phyloP scores from a whole-genome alignment of 139 green algal genomes.

The Nannochloris sp. region DNA sequence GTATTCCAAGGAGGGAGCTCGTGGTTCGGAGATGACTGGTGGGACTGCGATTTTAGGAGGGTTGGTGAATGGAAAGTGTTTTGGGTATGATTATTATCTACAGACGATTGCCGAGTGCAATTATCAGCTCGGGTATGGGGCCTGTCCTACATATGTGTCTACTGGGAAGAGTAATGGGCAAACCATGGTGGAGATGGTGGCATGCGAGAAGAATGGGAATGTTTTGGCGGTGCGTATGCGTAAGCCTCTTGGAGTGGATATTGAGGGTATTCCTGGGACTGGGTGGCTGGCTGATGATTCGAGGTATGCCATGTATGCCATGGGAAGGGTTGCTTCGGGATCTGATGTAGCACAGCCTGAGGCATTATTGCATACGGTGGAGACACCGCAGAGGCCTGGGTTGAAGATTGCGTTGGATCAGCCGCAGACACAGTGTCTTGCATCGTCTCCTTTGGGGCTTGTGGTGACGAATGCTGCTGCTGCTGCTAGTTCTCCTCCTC shows the following conservation, averaged over 20 bases:
- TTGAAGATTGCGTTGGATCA: background rate
- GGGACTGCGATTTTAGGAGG: background rate
- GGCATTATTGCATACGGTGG: background rate
- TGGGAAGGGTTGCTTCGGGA: background rate
- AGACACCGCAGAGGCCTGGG: background rate
- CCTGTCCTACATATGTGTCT: background rate
- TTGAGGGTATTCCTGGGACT: background rate
- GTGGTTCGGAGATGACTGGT: background rate
- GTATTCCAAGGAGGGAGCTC: background rate
- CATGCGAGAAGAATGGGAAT: background rate
- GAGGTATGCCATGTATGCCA: conserved; percentile 1
- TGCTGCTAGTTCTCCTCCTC: too few relatives aligned
- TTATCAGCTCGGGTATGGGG: background rate
- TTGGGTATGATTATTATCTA: background rate
- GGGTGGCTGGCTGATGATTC: background rate
- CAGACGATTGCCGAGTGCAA: background rate
- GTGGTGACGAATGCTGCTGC: too few relatives aligned
- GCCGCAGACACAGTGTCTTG: too few relatives aligned
- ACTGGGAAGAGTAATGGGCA: background rate
- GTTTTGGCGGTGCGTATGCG: background rate
- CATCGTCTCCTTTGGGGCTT: too few relatives aligned
- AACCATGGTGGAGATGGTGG: background rate
- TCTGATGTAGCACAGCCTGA: background rate
- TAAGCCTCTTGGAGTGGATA: background rate
- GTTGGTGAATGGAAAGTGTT: background rate